Percentiles rank a stretch among this genome's conserved stretches.
These are phyloP conservation scores for Aureobasidium leucospermi DNA, from an alignment of 2,329 filamentous ascomycete species.

Conservation along the genomic window DNA sequence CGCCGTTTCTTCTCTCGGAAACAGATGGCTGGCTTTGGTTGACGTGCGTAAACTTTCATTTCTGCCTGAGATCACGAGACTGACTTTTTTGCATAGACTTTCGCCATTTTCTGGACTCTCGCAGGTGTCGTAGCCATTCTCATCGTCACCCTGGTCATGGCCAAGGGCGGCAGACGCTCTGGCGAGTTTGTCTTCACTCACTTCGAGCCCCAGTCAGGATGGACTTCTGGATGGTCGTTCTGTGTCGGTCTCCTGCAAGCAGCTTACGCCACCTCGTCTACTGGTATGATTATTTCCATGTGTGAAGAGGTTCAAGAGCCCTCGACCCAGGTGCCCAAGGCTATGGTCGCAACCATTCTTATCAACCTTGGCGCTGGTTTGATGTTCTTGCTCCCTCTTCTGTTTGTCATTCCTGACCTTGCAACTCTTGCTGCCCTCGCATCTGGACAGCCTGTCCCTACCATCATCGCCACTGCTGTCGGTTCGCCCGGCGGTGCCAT, in stretches of 20 bases:
- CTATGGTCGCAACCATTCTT: constrained; percentile 59
- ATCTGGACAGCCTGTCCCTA: constrained; percentile 55
- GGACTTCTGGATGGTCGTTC: constrained; percentile 63
- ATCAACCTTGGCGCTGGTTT: constrained; percentile 62
- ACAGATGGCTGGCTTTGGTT: constrained; percentile 49
- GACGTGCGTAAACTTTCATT: constrained; percentile 49
- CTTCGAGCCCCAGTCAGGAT: constrained; percentile 63
- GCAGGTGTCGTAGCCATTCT: constrained; percentile 60
- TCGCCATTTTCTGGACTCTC: constrained; percentile 69
- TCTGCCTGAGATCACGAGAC: neutral
- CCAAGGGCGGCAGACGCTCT: constrained; percentile 58
- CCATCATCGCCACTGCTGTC: constrained; percentile 56
- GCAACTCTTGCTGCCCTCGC: constrained; percentile 41
- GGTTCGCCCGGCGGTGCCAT: constrained; percentile 54
- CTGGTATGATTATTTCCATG: constrained; percentile 75
- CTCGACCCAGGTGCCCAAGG: constrained; percentile 61
- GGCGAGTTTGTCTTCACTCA: constrained; percentile 59
- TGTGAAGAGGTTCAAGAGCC: constrained; percentile 65
- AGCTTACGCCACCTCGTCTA: constrained; percentile 67
- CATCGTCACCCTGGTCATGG: constrained; percentile 55
- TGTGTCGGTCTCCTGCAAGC: constrained; percentile 65
- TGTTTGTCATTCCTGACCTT: constrained; percentile 62
- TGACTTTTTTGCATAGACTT: constrained; percentile 44
- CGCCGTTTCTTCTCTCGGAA: constrained; percentile 44
- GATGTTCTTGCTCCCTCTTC: constrained; percentile 60